Evolutionary conservation across 179 eudicot genomes (phyloP).

Genomic region (Spergularia azorica): DNA sequence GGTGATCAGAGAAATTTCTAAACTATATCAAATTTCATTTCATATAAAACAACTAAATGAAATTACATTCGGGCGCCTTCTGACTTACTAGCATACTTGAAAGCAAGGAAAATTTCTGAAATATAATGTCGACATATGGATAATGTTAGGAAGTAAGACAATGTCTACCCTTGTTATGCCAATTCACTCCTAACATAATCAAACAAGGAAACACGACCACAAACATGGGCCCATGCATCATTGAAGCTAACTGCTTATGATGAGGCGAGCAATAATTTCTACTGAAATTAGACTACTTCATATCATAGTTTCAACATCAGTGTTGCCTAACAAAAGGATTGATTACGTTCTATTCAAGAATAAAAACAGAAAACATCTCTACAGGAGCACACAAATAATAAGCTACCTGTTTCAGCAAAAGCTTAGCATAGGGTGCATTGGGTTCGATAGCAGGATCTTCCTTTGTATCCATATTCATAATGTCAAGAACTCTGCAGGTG

Average conservation of each 20-base stretch:
- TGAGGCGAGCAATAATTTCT: neutral
- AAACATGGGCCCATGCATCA: neutral
- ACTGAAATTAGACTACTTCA: no score
- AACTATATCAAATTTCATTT: no score
- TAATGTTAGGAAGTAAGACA: neutral
- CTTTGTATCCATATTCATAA: conserved; percentile 73
- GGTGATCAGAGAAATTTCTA: neutral
- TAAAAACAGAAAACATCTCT: neutral
- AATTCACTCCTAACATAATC: neutral
- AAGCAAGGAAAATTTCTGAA: neutral
- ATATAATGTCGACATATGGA: neutral
- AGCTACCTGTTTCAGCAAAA: conserved; percentile 70
- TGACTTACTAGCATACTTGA: no score
- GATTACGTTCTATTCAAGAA: neutral
- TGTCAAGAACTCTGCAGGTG: conserved; percentile 73
- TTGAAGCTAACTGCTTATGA: neutral
- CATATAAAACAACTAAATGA: no score
- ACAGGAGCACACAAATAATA: neutral
- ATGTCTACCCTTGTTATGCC: neutral
- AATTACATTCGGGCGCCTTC: no score
- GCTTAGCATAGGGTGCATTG: conserved; percentile 66
- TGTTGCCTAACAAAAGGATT: neutral
- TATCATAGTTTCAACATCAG: neutral
- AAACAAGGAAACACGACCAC: neutral
- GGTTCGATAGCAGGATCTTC: conserved; percentile 72